These are phyloP conservation scores for Trametes elegans DNA, from an alignment of 768 basidiomycete species.

Conservation along the genomic window DNA sequence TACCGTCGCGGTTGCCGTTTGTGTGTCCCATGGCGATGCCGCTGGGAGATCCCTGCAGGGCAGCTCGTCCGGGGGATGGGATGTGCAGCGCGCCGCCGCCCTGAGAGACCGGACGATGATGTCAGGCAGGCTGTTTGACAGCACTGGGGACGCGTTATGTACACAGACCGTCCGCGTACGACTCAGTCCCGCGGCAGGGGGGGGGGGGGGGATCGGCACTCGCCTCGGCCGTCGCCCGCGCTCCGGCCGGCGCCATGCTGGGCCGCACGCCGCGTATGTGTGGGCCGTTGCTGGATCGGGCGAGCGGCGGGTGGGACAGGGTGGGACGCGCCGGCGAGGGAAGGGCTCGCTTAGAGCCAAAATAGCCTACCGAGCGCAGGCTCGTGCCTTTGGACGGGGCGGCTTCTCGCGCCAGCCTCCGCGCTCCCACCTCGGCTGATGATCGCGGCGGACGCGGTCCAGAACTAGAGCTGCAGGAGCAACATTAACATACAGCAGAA, in stretches of 20 bases:
- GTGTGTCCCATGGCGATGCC: not conserved
- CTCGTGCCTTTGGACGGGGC: not conserved
- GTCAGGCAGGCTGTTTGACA: no score
- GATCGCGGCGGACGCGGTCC: not conserved
- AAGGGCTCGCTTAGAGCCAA: conserved; percentile 15
- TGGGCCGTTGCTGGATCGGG: not conserved
- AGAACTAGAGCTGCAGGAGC: not conserved
- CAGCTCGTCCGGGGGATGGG: no score
- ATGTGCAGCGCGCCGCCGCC: no score
- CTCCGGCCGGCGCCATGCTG: not conserved
- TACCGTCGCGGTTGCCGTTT: not conserved
- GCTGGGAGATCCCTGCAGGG: no score
- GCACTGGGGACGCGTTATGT: no score
- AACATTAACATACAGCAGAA: not conserved
- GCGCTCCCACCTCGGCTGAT: not conserved
- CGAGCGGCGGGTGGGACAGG: not conserved
- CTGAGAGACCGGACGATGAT: no score
- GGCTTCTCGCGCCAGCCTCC: not conserved
- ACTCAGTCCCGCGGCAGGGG: no score
- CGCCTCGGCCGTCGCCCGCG: no score
- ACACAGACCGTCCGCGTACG: no score
- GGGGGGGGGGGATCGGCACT: no score
- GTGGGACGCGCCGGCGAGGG: not conserved
- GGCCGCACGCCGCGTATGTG: not conserved
- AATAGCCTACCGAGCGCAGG: conserved; percentile 2